Evolutionary conservation across 208 protist genomes (phyloP).

Genomic region (Tritrichomonas musculus): DNA sequence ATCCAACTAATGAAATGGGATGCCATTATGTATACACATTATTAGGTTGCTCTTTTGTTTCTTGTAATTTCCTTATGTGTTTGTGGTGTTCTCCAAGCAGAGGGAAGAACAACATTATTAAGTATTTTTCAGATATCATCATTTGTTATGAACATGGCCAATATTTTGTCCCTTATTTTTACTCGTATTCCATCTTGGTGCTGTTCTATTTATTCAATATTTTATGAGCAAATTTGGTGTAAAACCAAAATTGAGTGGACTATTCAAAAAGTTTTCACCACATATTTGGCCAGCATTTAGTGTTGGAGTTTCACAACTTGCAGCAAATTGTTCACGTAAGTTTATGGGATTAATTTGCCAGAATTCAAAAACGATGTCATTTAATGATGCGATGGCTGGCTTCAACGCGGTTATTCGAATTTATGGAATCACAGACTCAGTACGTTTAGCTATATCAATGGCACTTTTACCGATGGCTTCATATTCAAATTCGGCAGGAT

Average conservation of each 20-base stretch:
- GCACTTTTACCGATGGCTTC: neutral
- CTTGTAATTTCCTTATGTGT: neutral
- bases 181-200: neutral
- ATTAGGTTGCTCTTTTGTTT: neutral
- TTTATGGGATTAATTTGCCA: neutral
- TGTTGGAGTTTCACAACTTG: neutral
- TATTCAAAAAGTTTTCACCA: neutral
- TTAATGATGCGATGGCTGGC: neutral
- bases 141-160: neutral
- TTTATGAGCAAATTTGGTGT: neutral
- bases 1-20: neutral
- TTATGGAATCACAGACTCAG: neutral
- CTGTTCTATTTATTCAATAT: neutral
- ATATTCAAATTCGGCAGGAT: neutral
- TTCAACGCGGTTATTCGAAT: neutral
- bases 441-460: neutral
- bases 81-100: neutral
- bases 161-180: neutral
- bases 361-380: neutral
- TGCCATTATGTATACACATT: neutral
- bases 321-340: neutral
- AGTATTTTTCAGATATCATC: neutral
- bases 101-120: neutral
- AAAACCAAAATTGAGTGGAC: neutral
- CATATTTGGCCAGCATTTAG: neutral